Base-by-base conservation (phyloP, 805 yeast species). In the Teunomyces aglyptinius region DNA sequence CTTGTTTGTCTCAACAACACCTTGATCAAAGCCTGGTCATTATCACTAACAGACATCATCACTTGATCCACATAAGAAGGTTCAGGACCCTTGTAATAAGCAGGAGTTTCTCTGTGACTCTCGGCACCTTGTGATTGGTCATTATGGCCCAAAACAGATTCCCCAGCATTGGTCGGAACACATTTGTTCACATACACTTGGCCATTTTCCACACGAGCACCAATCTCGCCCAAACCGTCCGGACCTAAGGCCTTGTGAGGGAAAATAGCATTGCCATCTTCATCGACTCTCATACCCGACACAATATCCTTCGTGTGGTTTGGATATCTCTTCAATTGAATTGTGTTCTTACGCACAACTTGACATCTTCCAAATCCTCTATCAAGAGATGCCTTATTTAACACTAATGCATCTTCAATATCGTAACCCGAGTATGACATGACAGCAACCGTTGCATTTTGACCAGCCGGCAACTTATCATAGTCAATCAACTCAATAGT, bases 361-460 rank as follows among this genome's bases (percentile, higher is more conserved):
- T 94, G 99, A 73, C 99, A 94, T 57, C 99, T 83, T 35, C 99
- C 99, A 65, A 89, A 94, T 1, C 99, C 99, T 63, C 99, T 80
- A 62, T 94, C 99, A 46, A 94, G 77, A 0, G 97, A 89, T 0
- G 98, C 76, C 66, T 92, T 94, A 69, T 94, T 94, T 57, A 94
- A 71, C 16, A 94, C 97, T 62, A 94, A 77, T 5, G 99, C 99
- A 83, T 94, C 99, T 71, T 94, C 98, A 65, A 94, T 94, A 87
- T 94, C 99, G 64, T 94, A 94, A 53, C 99, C 99, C 0, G 98
- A 92, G 61, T 94, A 94, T 6, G 97, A 89, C 99, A 94, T 94
- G 32, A 94, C 99, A 1, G 99, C 99, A 48, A 94, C 99, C 0
- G 96, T 88, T 7, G 99, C 99, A 65, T 94, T 94, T 69, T 94